These are phyloP conservation scores for Pythium myriotylum DNA, from an alignment of 352 stramenopile genomes.

Conservation along the genomic window DNA sequence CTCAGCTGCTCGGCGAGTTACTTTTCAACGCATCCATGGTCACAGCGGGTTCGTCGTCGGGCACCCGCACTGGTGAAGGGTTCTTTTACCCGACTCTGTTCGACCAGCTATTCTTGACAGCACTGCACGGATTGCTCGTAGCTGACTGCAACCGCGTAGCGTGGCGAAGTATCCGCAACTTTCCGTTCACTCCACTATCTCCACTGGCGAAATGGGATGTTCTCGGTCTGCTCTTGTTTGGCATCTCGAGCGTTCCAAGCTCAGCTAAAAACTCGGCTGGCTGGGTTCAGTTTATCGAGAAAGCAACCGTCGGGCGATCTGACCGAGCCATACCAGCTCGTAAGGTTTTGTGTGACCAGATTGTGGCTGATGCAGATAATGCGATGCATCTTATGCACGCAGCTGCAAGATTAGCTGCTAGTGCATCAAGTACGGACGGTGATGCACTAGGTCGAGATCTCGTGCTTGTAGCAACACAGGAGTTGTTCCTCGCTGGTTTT, in stretches of 20 bases:
- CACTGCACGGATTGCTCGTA: conserved; percentile 70
- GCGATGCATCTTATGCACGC: conserved; percentile 73
- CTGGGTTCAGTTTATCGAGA: conserved; percentile 73
- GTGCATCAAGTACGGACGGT: conserved; percentile 18
- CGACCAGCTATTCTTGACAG: conserved; percentile 85
- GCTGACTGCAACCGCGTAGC: conserved; percentile 79
- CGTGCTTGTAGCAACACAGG: conserved; percentile 29
- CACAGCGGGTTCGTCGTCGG: conserved; percentile 35
- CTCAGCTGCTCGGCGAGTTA: conserved; percentile 68
- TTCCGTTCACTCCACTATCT: conserved; percentile 76
- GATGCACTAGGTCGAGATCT: conserved; percentile 24
- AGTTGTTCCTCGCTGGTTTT: conserved; percentile 32
- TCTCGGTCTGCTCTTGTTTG: conserved; percentile 73
- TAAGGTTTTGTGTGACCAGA: conserved; percentile 57
- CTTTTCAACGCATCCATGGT: conserved; percentile 59
- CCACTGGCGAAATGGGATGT: conserved; percentile 83
- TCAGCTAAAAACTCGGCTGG: conserved; percentile 58
- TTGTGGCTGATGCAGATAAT: conserved; percentile 65
- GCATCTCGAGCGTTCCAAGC: conserved; percentile 58
- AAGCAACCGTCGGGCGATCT: conserved; percentile 30
- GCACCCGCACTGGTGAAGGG: conserved; percentile 30
- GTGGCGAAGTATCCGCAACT: conserved; percentile 69
- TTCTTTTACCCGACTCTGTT: conserved; percentile 80
- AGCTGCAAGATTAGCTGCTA: conserved; percentile 57
- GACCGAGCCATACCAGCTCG: conserved; percentile 40